Evolutionary conservation across 2,329 filamentous ascomycete species (phyloP).

Genomic region (Phialophora verrucosa): DNA sequence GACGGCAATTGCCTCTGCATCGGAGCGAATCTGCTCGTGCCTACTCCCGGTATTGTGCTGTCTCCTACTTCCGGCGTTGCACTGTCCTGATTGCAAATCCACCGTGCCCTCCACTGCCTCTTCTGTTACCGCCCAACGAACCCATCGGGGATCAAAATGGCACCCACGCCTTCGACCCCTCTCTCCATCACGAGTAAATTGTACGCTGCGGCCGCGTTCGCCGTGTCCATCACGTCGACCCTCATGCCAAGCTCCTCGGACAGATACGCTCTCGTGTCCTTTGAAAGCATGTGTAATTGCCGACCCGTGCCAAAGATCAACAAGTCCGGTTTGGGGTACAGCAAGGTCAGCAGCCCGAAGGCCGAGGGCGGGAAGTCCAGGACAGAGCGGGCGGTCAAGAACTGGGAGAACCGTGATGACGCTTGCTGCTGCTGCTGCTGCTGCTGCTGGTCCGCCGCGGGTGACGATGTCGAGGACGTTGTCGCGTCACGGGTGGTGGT

Average conservation of each 20-base stretch:
- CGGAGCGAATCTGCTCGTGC: background rate
- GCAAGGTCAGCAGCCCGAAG: conserved; percentile 36
- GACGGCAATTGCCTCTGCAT: no score
- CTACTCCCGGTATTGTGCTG: background rate
- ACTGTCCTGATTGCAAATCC: no score
- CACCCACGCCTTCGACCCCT: conserved; percentile 70
- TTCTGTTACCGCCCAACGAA: conserved; percentile 21
- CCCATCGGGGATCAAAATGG: conserved; percentile 33
- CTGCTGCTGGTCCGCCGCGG: background rate
- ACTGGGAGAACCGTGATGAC: conserved; percentile 7
- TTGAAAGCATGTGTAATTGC: conserved; percentile 75
- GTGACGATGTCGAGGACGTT: background rate
- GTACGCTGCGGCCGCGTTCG: conserved; percentile 92
- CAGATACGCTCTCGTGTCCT: conserved; percentile 73
- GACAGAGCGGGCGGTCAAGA: conserved; percentile 25
- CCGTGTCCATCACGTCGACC: conserved; percentile 87
- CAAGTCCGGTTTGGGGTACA: conserved; percentile 65
- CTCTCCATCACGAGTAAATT: conserved; percentile 94
- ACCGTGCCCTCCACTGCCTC: background rate
- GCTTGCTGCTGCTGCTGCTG: no score
- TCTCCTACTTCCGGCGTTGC: background rate
- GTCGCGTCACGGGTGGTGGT: background rate
- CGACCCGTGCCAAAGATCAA: conserved; percentile 86
- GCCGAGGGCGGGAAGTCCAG: conserved; percentile 28
- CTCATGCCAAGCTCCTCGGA: conserved; percentile 73